phyloP scores from a whole-genome alignment of 1,139 yeast genomes.

The Taphrina betulina region DNA sequence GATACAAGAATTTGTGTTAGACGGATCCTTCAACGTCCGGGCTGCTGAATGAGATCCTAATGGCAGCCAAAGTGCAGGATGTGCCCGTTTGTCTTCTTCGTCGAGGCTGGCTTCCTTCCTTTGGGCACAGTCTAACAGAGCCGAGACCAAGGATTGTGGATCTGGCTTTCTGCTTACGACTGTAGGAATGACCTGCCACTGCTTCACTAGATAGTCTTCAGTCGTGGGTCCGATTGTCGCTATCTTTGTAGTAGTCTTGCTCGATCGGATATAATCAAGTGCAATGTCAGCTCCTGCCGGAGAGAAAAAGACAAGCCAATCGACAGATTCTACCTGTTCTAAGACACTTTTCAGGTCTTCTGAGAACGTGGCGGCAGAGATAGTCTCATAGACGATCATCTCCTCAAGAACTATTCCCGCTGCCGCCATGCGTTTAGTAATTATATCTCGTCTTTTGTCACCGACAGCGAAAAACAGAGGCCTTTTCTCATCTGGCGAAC shows the following conservation, averaged over 20 bases:
- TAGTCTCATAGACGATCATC: constrained; percentile 20
- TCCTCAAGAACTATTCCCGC: constrained; percentile 35
- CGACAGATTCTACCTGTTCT: constrained; percentile 31
- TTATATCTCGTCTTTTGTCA: constrained; percentile 73
- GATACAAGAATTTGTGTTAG: constrained; percentile 80
- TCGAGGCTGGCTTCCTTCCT: background rate
- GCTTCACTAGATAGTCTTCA: constrained; percentile 55
- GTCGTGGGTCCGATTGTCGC: constrained; percentile 97
- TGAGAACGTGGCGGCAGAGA: constrained; percentile 19
- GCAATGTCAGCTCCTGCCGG: constrained; percentile 80
- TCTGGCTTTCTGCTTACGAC: constrained; percentile 53
- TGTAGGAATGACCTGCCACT: constrained; percentile 55
- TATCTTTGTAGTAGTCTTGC: constrained; percentile 50
- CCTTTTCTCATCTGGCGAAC: constrained; percentile 39
- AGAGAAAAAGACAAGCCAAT: constrained; percentile 82
- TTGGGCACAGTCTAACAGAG: background rate
- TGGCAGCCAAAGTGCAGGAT: constrained; percentile 23
- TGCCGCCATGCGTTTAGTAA: constrained; percentile 58
- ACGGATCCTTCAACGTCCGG: constrained; percentile 57
- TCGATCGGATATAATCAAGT: constrained; percentile 42
- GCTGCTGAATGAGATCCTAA: constrained; percentile 46
- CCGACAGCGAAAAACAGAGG: constrained; percentile 73
- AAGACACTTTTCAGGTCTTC: constrained; percentile 7
- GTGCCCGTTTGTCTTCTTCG: constrained; percentile 5
- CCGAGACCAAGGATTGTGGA: constrained; percentile 4